Percentiles rank a stretch among this genome's conserved stretches.
phyloP scores from a whole-genome alignment of 257 asterid species.

The Osmanthus fragrans region DNA sequence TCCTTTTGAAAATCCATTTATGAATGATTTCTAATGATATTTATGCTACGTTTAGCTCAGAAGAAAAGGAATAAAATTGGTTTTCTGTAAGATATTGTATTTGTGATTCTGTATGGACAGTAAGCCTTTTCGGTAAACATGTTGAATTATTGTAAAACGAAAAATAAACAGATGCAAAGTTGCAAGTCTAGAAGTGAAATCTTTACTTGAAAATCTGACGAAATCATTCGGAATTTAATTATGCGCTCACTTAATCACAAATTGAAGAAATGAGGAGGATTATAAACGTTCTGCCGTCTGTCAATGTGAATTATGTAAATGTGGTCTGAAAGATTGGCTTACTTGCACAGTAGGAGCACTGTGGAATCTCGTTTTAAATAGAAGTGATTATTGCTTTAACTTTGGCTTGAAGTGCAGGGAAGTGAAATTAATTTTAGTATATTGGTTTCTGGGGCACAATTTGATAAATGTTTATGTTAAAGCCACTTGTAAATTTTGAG shows the following conservation, averaged over 20 bases:
- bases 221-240: neutral
- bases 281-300: neutral
- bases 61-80: neutral
- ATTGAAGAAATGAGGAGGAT: neutral
- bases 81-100: neutral
- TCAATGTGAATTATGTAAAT: neutral
- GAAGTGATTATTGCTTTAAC: neutral
- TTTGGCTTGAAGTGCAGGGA: neutral
- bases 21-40: neutral
- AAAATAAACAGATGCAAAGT: neutral
- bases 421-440: neutral
- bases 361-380: neutral
- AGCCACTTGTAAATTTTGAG: neutral
- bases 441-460: neutral
- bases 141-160: neutral
- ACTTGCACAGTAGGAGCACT: neutral
- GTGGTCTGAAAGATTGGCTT: neutral
- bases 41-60: slow-evolving; percentile 9
- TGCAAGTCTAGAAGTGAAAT: neutral
- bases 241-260: neutral
- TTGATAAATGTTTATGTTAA: neutral
- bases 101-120: neutral
- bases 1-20: neutral
- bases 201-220: neutral
- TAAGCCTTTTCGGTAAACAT: neutral